Base-by-base conservation (phyloP, 306 rosid species). In the Ochetophila trinervis region DNA sequence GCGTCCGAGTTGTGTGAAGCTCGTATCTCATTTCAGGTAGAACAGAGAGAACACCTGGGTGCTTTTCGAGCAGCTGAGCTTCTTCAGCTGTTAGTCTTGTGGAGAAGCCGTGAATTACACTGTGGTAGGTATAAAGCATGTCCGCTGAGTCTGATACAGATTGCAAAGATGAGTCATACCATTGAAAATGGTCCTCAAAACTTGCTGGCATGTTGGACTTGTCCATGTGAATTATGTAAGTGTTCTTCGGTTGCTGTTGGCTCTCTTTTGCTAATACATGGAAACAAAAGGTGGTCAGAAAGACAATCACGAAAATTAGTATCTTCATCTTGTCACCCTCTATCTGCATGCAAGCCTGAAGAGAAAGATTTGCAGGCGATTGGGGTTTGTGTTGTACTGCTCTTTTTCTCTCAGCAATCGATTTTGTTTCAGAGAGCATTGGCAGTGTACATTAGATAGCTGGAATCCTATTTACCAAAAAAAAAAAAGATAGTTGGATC, bases 1-100 rank as follows among this genome's bases (percentile, higher is more conserved):
- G 98, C 5, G 98, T 82, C 72, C 96, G 84, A 74, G 96, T 92
- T 32, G 98, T 92, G 52, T 92, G 98, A 48, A 92, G 95, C 75
- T 92, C 87, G 5, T 89, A 92, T 57, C 62, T 75, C 56, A 62
- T 62, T 53, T 92, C 96, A 6, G 85, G 93, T 57, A 84, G 47
- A 56, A 87, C 80, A 21, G 84, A 78, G 45, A 92, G 79, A 55
- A 92, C 73, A 50, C 95, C 96, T 0, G 72, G 77, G 65, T 86
- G 90, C 65, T 84, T 77, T 35, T 70, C 78, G 0, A 92, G 90
- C 30, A 62, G 66, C 53, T 86, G 79, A 5, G 91, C 95, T 77
- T 92, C 98, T 60, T 84, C 63, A 5, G 51, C 69, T 15, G 96
- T 84, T 32, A 92, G 84, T 77, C 86, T 85, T 18, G 98, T 77